Evolutionary conservation across 2,329 filamentous ascomycete species (phyloP).

Genomic region (Blastomyces emzantsi): DNA sequence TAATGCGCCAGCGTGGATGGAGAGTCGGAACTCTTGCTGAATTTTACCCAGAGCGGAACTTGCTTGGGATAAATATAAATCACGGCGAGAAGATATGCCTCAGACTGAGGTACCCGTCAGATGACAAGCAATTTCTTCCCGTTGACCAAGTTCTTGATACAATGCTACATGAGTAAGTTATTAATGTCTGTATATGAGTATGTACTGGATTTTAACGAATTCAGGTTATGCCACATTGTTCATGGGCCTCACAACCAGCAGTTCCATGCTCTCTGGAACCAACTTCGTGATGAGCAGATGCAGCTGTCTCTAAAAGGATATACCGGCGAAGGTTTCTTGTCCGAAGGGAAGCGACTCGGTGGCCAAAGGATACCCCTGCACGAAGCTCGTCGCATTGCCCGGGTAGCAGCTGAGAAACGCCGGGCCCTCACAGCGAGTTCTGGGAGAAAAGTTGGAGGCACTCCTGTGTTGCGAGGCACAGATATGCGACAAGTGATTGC

Average conservation of each 20-base stretch:
- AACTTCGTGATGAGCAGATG: conserved; percentile 77
- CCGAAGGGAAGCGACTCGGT: conserved; percentile 64
- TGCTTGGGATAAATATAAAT: conserved; percentile 76
- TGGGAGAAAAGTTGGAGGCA: conserved; percentile 65
- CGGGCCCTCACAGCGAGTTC: conserved; percentile 50
- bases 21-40: conserved; percentile 69
- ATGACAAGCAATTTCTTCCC: conserved; percentile 67
- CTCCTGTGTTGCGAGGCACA: conserved; percentile 46
- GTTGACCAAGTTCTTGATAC: conserved; percentile 78
- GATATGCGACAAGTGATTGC: conserved; percentile 66
- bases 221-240: conserved; percentile 67
- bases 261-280: conserved; percentile 82
- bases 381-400: conserved; percentile 66
- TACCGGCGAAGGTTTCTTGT: conserved; percentile 81
- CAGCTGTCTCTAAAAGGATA: conserved; percentile 71
- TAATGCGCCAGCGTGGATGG: conserved; percentile 84
- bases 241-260: conserved; percentile 72
- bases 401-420: conserved; percentile 64
- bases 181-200: conserved; percentile 2
- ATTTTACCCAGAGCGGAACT: conserved; percentile 68
- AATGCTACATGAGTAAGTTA: conserved; percentile 69
- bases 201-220: conserved; percentile 14
- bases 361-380: conserved; percentile 55
- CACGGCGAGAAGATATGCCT: conserved; percentile 70
- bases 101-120: conserved; percentile 65